Evolutionary conservation across 2,329 filamentous ascomycete species (phyloP).

Genomic region (Penicillium concentricum): DNA sequence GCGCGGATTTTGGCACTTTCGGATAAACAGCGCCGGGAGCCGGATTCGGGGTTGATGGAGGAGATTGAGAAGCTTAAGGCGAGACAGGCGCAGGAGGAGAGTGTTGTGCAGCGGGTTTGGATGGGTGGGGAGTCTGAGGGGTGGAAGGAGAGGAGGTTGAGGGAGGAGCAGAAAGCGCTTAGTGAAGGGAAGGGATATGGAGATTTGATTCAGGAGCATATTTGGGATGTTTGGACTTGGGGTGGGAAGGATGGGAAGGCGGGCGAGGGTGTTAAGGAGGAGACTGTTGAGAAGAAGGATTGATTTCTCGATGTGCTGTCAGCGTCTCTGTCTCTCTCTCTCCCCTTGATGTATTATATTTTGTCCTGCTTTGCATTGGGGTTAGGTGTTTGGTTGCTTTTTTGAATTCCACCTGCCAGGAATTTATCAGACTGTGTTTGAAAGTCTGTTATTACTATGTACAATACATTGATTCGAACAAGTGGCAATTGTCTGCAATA

Average conservation of each 20-base stretch:
- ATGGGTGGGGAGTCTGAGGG: constrained; percentile 44
- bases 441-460: neutral
- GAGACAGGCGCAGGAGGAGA: constrained; percentile 29
- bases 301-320: neutral
- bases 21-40: constrained; percentile 8
- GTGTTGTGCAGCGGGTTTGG: constrained; percentile 34
- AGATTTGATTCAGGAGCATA: constrained; percentile 47
- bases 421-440: neutral
- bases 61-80: constrained; percentile 37
- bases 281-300: constrained; percentile 16
- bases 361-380: constrained; percentile 16
- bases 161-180: constrained; percentile 45
- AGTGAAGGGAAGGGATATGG: constrained; percentile 46
- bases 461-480: neutral
- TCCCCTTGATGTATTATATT: constrained; percentile 13
- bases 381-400: constrained; percentile 16
- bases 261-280: constrained; percentile 20
- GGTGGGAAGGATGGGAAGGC: constrained; percentile 27
- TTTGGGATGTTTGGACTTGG: constrained; percentile 49
- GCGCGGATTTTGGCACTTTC: constrained; percentile 30
- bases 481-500: neutral
- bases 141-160: constrained; percentile 44
- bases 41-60: constrained; percentile 19
- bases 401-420: neutral
- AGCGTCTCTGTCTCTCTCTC: constrained; percentile 1